A percentile compares a stretch with the other conserved stretches of the same genome.
These are phyloP conservation scores for Sclerotinia nivalis DNA, from an alignment of 2,329 filamentous ascomycete species.

Conservation along the genomic window DNA sequence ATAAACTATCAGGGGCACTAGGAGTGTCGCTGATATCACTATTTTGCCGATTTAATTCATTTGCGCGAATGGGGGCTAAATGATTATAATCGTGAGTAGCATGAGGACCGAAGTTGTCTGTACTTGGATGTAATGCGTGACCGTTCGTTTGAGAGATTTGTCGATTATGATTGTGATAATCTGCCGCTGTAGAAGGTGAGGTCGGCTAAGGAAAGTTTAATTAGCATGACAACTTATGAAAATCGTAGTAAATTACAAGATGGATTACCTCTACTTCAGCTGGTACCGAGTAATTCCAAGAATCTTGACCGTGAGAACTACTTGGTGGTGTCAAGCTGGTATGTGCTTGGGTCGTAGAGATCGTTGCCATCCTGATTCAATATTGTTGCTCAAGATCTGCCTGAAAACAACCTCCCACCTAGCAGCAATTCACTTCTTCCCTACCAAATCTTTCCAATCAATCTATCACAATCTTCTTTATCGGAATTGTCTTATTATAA, in stretches of 20 bases:
- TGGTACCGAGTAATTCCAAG: slow-evolving; percentile 40
- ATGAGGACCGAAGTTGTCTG: slow-evolving; percentile 20
- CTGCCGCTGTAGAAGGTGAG: slow-evolving; percentile 8
- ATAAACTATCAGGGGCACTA: slow-evolving; percentile 49
- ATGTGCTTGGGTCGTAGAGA: slow-evolving; percentile 41
- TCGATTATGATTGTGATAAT: slow-evolving; percentile 19
- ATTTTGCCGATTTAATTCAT: slow-evolving; percentile 45
- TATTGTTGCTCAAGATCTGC: neutral
- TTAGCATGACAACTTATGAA: neutral
- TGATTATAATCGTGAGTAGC: slow-evolving; percentile 34
- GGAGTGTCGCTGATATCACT: slow-evolving; percentile 46
- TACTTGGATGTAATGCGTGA: slow-evolving; percentile 12
- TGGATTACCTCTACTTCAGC: slow-evolving; percentile 37
- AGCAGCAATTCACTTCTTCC: neutral
- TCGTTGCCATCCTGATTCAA: slow-evolving; percentile 39
- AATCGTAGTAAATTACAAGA: neutral
- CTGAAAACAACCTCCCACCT: slow-evolving; percentile 5
- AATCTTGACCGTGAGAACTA: slow-evolving; percentile 38
- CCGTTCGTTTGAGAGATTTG: slow-evolving; percentile 30
- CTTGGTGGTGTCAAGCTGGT: slow-evolving; percentile 39
- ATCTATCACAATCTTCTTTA: neutral
- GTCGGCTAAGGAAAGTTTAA: slow-evolving; percentile 15
- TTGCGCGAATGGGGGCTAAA: slow-evolving; percentile 42
- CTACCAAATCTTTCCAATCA: neutral
- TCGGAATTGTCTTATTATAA: neutral